Conservation (phyloP, 768 basidiomycete genomes). For the Mycena capillaripes region DNA sequence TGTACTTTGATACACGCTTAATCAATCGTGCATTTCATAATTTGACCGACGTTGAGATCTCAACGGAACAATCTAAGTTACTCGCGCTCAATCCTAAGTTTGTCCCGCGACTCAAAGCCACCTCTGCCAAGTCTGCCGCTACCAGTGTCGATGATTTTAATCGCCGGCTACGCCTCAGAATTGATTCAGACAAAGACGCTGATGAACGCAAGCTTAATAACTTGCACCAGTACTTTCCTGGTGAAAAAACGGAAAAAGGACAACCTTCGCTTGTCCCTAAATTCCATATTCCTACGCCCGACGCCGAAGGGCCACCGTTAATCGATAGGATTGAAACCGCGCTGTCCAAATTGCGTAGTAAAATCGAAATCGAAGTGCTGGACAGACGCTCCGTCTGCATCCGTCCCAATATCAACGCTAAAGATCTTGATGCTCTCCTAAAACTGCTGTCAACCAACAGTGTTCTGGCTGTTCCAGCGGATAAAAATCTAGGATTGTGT, state of each 20-base stretch:
- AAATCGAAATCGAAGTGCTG: constrained; percentile 24
- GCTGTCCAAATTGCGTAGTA: constrained; percentile 8
- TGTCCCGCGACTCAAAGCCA: not conserved
- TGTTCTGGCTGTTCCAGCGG: constrained; percentile 29
- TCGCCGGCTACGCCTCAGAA: constrained; percentile 19
- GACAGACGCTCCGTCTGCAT: constrained; percentile 5
- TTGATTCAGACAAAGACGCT: constrained; percentile 5
- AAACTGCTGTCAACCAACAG: constrained; percentile 8
- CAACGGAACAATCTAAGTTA: constrained; percentile 11
- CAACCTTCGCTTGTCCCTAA: constrained; percentile 19
- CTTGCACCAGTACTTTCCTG: not conserved
- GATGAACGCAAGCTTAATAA: not conserved
- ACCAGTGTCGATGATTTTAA: constrained; percentile 20
- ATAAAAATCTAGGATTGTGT: constrained; percentile 35
- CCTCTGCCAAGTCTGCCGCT: not conserved
- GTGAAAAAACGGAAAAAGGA: constrained; percentile 3
- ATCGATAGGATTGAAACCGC: constrained; percentile 8
- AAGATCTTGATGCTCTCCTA: constrained; percentile 16
- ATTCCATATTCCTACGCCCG: constrained; percentile 23
- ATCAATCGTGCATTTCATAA: constrained; percentile 33
- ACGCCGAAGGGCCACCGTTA: constrained; percentile 26
- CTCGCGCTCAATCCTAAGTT: constrained; percentile 34
- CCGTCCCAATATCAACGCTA: constrained; percentile 28
- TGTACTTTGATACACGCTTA: constrained; percentile 35
- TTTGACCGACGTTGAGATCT: constrained; percentile 20